Evolutionary conservation across 1,284 basidiomycete species (phyloP), one percentile per base, ranked within the genome.

Genomic region (Schizophyllum commune): DNA sequence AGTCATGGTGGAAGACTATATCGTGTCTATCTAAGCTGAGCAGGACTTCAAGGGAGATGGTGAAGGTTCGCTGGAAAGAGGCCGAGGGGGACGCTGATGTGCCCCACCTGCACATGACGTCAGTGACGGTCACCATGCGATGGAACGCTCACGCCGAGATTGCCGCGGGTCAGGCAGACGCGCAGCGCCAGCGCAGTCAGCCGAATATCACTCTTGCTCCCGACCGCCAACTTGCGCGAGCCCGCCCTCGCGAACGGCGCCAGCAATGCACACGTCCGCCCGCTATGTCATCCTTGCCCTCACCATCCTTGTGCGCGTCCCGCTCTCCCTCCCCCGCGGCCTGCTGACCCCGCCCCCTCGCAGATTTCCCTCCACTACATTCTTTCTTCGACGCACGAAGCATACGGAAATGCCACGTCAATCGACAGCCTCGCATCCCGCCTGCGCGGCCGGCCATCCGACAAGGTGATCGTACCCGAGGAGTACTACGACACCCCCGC

Each of bases 301-400:
- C 52, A 61, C 63, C 39, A 58, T 66, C n/a, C 60, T 66, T 8
- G 32, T 66, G 53, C 62, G 61, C 57, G 63, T 60, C 20, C 20
- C 53, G 19, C 53, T 13, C 15, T 55, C 13, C 9, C 9, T 55
- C 53, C 27, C 20, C 11, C 9, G 27, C 27, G 9, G 53, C 9
- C 53, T 15, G 11, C 20, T 27, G 11, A 55, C 20, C 53, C 19
- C 53, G 27, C 53, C 27, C 9, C 53, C 19, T n/a, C 27, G 65
- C 67, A 85, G 84, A 77, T 85, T 59, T 78, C 79, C 65, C 70
- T 88, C 39, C 88, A 89, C 70, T 88, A 84, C 67, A 83, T 88
- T 61, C 74, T 89, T 58, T 82, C 79, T 68, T 79, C 88, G 70
- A 83, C 86, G 0, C 84, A 88, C 67, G 85, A 87, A 67, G 79